phyloP scores from a whole-genome alignment of 2,329 filamentous ascomycete genomes.

The Colletotrichum liriopes region DNA sequence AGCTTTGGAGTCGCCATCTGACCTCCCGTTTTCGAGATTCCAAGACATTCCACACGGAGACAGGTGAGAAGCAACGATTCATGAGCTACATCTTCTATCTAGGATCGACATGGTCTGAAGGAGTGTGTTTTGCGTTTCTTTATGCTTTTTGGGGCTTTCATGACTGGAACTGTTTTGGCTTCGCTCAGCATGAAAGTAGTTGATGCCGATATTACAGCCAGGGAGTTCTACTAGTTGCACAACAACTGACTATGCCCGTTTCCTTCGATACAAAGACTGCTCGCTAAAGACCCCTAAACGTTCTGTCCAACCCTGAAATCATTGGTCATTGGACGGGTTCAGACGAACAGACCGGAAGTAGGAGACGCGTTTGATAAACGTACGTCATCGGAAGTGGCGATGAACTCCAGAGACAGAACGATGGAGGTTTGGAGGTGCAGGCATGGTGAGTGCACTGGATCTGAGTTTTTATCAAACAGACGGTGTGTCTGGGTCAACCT shows the following conservation, averaged over 20 bases:
- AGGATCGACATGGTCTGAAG: not conserved
- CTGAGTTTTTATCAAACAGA: not conserved
- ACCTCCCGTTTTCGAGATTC: slow-evolving; percentile 10
- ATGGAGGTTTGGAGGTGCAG: not conserved
- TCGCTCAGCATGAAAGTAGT: not conserved
- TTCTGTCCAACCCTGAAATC: too few relatives aligned
- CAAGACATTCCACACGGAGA: slow-evolving; percentile 9
- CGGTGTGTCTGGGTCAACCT: not conserved
- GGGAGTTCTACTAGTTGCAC: too few relatives aligned
- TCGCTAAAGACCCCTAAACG: not conserved
- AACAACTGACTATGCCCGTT: not conserved
- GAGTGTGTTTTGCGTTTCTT: not conserved
- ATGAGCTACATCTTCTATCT: not conserved
- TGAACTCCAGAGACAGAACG: not conserved
- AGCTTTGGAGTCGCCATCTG: slow-evolving; percentile 5
- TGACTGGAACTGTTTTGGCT: not conserved
- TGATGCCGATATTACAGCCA: not conserved
- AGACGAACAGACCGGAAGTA: slow-evolving; percentile 2
- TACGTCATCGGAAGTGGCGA: slow-evolving; percentile 19
- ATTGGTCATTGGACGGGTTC: not conserved
- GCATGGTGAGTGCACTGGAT: not conserved
- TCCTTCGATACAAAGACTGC: not conserved
- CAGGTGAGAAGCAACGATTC: not conserved
- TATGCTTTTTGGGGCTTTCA: not conserved
- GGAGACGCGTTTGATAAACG: not conserved